Base-by-base conservation (phyloP, 768 basidiomycete species). In the Tricholoma hemisulphureum region DNA sequence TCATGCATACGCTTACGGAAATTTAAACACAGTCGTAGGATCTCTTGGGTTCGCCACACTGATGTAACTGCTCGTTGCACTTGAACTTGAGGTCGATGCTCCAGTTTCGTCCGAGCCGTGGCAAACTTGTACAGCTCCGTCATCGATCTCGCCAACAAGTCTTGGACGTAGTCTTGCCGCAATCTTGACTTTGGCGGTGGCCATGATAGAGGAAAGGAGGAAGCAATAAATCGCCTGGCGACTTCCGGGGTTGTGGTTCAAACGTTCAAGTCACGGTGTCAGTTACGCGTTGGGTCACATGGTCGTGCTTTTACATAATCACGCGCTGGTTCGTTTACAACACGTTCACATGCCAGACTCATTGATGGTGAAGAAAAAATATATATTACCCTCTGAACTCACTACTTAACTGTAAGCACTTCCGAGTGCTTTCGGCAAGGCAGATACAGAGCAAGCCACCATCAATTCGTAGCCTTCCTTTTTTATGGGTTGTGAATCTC, bases 41-140 rank as follows among this genome's bases (percentile, higher is more conserved):
- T 89, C 86, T 58, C 88, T 78, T 0, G 89, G 89, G 67, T 92
- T 92, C 26, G 81, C 74, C 5, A 92, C 88, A 21, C 77, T 77
- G 58, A 92, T 84, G 50, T 72, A 80, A 41, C 81, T 82, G 37
- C 73, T 71, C 37, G 80, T 79, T 24, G 73, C 69, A 26, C 72
- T 74, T 6, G 60, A 51, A 18, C 60, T 66, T 28, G 58, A 28
- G 11, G 67, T 62, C 32, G 70, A 71, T 53, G 68, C 71, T 49
- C 61, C 65, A 9, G 65, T 67, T 49, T 69, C 65, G 58, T 74
- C 70, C 4, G 77, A 69, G 4, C 69, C 62, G 51, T 80, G 81
- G 49, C 77, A 72, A 41, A 89, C 77, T 56, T 78, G 75, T 54
- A 91, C 73, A 16, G 81, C 80, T 49, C 81, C 78, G 66, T 91